Conservation (phyloP, 2,329 filamentous ascomycete genomes). For the Exserohilum turcica region DNA sequence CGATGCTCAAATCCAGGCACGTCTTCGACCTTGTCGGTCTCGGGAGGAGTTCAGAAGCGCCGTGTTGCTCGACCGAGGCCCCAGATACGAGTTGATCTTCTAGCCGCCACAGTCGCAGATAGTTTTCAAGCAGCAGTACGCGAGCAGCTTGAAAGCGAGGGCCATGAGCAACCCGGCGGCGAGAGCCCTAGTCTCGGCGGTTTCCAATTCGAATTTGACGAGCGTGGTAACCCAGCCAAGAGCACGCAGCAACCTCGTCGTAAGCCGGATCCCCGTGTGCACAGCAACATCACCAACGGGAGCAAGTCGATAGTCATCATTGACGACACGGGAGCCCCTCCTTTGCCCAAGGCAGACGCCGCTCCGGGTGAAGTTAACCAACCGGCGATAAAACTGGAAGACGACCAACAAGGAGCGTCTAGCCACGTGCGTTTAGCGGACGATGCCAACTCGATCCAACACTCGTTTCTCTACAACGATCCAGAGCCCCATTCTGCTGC, state of each 20-base stretch:
- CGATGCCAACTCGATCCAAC: slow-evolving; percentile 15
- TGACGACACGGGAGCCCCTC: slow-evolving; percentile 67
- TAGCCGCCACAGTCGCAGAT: slow-evolving; percentile 78
- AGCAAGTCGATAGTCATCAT: slow-evolving; percentile 91
- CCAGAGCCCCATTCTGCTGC: slow-evolving; percentile 12
- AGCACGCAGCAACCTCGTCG: slow-evolving; percentile 13
- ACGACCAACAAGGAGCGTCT: slow-evolving; percentile 20
- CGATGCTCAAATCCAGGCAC: slow-evolving; percentile 40
- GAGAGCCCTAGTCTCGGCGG: slow-evolving; percentile 34
- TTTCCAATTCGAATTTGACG: slow-evolving; percentile 46
- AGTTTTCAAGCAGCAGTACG: slow-evolving; percentile 78
- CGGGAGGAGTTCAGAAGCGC: slow-evolving; percentile 42
- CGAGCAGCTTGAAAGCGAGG: slow-evolving; percentile 58
- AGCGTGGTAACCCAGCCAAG: slow-evolving; percentile 19
- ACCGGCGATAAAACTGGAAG: background rate
- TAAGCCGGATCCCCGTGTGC: slow-evolving; percentile 44
- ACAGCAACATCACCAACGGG: slow-evolving; percentile 71
- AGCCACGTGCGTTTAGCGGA: slow-evolving; percentile 25
- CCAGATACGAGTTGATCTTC: slow-evolving; percentile 75
- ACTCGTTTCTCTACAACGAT: slow-evolving; percentile 30
- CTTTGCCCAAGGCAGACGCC: slow-evolving; percentile 57
- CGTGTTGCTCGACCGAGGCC: slow-evolving; percentile 34
- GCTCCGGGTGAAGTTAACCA: slow-evolving; percentile 36
- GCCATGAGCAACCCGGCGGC: slow-evolving; percentile 23
- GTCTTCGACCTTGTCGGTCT: slow-evolving; percentile 27